Base-by-base conservation (phyloP, 2,329 filamentous ascomycete genomes). In the Colletotrichum truncatum region DNA sequence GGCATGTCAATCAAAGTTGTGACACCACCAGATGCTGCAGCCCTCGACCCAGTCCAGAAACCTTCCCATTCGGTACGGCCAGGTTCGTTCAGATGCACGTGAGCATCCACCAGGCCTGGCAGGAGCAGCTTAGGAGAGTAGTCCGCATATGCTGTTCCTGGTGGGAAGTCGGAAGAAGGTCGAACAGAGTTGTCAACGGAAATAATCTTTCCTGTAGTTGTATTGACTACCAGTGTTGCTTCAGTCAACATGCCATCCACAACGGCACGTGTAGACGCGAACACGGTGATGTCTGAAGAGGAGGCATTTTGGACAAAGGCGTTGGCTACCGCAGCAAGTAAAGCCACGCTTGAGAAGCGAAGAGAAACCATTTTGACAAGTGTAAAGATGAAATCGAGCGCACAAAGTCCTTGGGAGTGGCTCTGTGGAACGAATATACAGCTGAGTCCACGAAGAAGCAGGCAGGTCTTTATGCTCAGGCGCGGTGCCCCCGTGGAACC, bases 1-100 rank as follows among this genome's bases (percentile, higher is more conserved):
- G 96, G 96, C 96, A 99, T 99, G 78, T 98, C 96, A 73, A 99
- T 84, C 9, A 99, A 93, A 0, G 96, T 98, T 4, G 96, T 99
- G 26, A 98, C 96, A 72, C 96, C 96, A 38, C 96, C 96, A 71
- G 95, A 97, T 10, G 96, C 95, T 4, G 96, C 96, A 28, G 96
- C 96, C 72, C 92, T 88, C 25, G 96, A 98, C 49, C 96, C 96
- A 1, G 94, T 97, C 83, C 91, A 92, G 84, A 99, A 99, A 11
- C 96, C 96, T 76, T 99, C 96, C 96, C 96, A 98, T 86, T 98
- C 95, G 55, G 95, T 98, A 59, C 96, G 88, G 45, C 96, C 96
- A 1, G 96, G 96, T 81, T 99, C 96, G 74, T 98, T 98, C 72
- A 98, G 88, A 81, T 99, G 96, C 36, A 99, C 95, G 77, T 99